Conservation (phyloP, 2,329 filamentous ascomycete genomes). For the Pestalotiopsis sp. region DNA sequence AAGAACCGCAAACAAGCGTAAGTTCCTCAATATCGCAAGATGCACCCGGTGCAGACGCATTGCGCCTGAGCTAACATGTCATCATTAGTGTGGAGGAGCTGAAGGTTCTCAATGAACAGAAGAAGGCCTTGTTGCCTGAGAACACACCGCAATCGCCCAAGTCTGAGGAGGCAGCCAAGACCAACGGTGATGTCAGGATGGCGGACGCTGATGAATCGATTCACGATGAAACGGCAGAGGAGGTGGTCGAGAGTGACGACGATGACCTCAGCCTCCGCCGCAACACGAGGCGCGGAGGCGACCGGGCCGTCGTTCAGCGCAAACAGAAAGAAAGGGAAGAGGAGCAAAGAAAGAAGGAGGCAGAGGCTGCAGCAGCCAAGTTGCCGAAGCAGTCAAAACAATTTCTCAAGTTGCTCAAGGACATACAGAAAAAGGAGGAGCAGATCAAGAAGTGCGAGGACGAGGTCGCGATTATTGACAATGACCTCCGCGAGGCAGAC, state of each 20-base stretch:
- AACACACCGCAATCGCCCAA: constrained; percentile 67
- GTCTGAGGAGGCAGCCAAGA: constrained; percentile 43
- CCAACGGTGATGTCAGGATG: constrained; percentile 63
- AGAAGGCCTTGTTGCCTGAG: constrained; percentile 73
- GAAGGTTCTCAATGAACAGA: constrained; percentile 69
- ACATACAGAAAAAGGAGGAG: constrained; percentile 85
- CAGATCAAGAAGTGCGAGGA: constrained; percentile 80
- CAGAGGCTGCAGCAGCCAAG: constrained; percentile 65
- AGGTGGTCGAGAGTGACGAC: constrained; percentile 71
- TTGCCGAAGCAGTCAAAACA: constrained; percentile 81
- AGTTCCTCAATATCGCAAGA: constrained; percentile 31
- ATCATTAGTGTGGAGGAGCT: constrained; percentile 67
- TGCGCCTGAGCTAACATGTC: constrained; percentile 27
- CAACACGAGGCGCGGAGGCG: constrained; percentile 62
- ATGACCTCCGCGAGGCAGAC: constrained; percentile 90
- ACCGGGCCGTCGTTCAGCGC: constrained; percentile 71
- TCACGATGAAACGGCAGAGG: constrained; percentile 58
- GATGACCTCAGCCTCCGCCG: constrained; percentile 60
- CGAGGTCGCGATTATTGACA: constrained; percentile 82
- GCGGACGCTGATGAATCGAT: constrained; percentile 64
- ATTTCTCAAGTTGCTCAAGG: constrained; percentile 83
- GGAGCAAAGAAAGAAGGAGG: constrained; percentile 69
- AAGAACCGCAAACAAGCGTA: constrained; percentile 70
- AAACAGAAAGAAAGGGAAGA: constrained; percentile 76
- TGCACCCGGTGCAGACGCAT: neutral